phyloP scores from a whole-genome alignment of 2,329 filamentous ascomycete species.

The Coleophoma cylindrospora region DNA sequence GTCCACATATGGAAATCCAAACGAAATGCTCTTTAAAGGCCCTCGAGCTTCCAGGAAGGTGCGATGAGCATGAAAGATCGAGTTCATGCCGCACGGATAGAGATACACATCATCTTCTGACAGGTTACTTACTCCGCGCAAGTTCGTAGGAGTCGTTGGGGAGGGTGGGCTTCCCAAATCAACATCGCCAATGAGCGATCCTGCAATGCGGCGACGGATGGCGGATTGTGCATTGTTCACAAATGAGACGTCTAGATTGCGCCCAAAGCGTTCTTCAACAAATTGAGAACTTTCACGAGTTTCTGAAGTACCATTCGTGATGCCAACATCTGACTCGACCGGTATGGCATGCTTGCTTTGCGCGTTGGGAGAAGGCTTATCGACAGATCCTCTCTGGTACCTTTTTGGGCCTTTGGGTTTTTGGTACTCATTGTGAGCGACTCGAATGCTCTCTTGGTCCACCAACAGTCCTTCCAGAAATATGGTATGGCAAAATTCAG shows the following conservation, averaged over 20 bases:
- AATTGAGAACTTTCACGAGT: constrained; percentile 68
- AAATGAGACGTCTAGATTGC: constrained; percentile 78
- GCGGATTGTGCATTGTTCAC: constrained; percentile 80
- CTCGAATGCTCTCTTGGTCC: constrained; percentile 31
- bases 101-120: constrained; percentile 85
- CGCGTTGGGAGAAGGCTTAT: constrained; percentile 26
- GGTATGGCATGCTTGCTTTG: constrained; percentile 3
- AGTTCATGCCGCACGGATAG: constrained; percentile 87
- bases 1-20: constrained; percentile 97
- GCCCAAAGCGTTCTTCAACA: constrained; percentile 88
- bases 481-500: constrained; percentile 79
- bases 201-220: constrained; percentile 82
- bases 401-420: constrained; percentile 66
- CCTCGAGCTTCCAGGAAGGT: constrained; percentile 62
- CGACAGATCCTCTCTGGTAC: constrained; percentile 63
- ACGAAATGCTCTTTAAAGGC: constrained; percentile 73
- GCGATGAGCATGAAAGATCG: constrained; percentile 85
- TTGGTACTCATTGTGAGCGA: constrained; percentile 14
- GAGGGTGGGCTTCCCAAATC: constrained; percentile 57
- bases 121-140: constrained; percentile 57
- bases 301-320: constrained; percentile 17
- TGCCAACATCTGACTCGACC: not conserved
- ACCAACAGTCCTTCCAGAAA: constrained; percentile 65
- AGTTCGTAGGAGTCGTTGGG: constrained; percentile 41
- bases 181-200: constrained; percentile 69